Evolutionary conservation across 2,329 filamentous ascomycete species (phyloP), one percentile per base, ranked within the genome.

Genomic region (Colletotrichum lini): DNA sequence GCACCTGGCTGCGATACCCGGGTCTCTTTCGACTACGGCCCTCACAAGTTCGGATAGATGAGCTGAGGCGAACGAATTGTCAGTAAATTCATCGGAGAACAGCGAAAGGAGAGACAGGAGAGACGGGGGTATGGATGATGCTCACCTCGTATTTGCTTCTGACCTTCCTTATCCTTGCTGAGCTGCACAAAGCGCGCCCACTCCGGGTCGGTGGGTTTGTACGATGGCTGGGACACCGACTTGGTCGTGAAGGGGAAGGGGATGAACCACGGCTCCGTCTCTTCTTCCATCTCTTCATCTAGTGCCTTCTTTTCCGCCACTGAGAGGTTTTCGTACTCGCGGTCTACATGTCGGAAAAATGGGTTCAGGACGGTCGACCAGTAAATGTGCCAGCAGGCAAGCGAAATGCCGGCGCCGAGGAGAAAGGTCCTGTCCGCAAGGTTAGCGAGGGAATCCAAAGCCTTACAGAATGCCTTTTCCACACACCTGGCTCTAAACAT

Each of bases 111-210:
- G 16, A 30, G 53, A 38, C 35, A 3, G 8, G 35, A 38, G 35
- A 38, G 35, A 10, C 8, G 35, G 35, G 8, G 8, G 8, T 38
- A 10, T 38, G 35, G 8, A 16, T 23, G 12, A 18, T 50, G 13
- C 71, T 40, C 62, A 73, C 73, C 30, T 49, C 73, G 61, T 26
- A 92, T 85, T 26, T 81, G 77, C 21, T 84, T 76, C 30, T 88
- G 80, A 12, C 86, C 80, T 53, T 85, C 79, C 16, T 77, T 78
- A 72, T 92, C 86, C 73, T 85, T 85, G 72, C 85, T 88, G n/a
- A 92, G 81, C 66, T 86, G 86, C 18, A 90, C 76, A 73, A 91
- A 93, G 59, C 84, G 83, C 72, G 84, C 82, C 89, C 89, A 93
- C 78, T 93, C 91, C 3, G 90, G 90, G 74, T 92, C 90, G 35